These are phyloP conservation scores for Salvia miltiorrhiza DNA, from an alignment of 257 asterid species.

Conservation along the genomic window DNA sequence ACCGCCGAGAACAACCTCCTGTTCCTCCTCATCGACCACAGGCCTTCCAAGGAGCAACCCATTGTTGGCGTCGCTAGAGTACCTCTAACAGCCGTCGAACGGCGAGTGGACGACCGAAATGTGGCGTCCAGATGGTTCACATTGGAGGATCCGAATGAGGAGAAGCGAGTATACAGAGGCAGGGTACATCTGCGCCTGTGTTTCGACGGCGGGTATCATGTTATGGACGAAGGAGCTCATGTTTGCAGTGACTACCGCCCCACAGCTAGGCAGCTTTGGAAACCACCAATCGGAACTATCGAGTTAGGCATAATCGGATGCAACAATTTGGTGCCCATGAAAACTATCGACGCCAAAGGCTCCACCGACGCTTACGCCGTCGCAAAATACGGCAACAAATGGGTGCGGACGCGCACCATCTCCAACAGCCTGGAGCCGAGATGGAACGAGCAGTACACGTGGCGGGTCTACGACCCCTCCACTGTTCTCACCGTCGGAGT, in stretches of 20 bases:
- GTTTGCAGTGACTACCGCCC: slow-evolving; percentile 89
- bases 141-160: slow-evolving; percentile 58
- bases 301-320: slow-evolving; percentile 83
- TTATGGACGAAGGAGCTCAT: slow-evolving; percentile 79
- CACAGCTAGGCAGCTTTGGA: slow-evolving; percentile 88
- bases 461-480: slow-evolving; percentile 85
- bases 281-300: slow-evolving; percentile 56
- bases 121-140: slow-evolving; percentile 84
- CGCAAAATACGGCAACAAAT: slow-evolving; percentile 80
- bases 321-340: slow-evolving; percentile 68
- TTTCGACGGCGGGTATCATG: slow-evolving; percentile 92
- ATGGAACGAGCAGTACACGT: slow-evolving; percentile 94
- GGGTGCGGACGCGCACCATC: slow-evolving; percentile 83
- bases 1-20: slow-evolving; percentile 48
- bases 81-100: slow-evolving; percentile 61
- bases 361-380: slow-evolving; percentile 78
- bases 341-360: slow-evolving; percentile 62
- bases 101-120: slow-evolving; percentile 75
- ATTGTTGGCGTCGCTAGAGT: slow-evolving; percentile 51
- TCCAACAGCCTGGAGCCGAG: slow-evolving; percentile 67
- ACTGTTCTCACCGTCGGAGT: slow-evolving; percentile 76
- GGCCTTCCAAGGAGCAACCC: slow-evolving; percentile 44
- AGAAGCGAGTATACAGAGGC: slow-evolving; percentile 55
- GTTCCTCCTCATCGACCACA: slow-evolving; percentile 49
- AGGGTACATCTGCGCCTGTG: slow-evolving; percentile 70